phyloP scores from a whole-genome alignment of 805 yeast genomes.

The Jamesozyma spencerorum region DNA sequence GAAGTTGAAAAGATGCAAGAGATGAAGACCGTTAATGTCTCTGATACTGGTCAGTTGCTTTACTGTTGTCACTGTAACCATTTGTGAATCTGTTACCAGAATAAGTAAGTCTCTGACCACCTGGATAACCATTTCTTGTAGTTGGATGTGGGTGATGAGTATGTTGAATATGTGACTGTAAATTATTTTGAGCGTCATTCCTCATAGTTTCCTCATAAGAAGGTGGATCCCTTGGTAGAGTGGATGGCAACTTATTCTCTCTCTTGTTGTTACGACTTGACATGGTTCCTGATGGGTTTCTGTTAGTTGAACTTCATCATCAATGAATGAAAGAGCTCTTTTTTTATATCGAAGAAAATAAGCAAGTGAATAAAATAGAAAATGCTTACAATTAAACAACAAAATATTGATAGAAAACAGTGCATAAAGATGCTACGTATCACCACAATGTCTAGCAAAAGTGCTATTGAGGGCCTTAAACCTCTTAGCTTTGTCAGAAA shows the following conservation, averaged over 20 bases:
- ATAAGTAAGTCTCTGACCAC: conserved; percentile 4
- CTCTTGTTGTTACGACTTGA: too few relatives aligned
- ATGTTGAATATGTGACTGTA: not conserved
- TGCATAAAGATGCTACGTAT: not conserved
- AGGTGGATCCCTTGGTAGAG: conserved; percentile 19
- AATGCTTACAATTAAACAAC: too few relatives aligned
- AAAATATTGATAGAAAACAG: not conserved
- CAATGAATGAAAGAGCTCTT: too few relatives aligned
- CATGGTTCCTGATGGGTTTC: not conserved
- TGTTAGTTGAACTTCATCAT: too few relatives aligned
- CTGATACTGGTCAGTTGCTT: too few relatives aligned
- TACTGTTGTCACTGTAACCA: not conserved
- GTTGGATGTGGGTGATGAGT: conserved; percentile 6
- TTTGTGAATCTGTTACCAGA: not conserved
- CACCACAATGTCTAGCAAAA: not conserved
- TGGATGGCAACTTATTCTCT: too few relatives aligned
- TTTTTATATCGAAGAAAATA: too few relatives aligned
- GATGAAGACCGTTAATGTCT: too few relatives aligned
- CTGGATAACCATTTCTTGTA: conserved; percentile 5
- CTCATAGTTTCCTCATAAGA: conserved; percentile 21
- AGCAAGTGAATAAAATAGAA: too few relatives aligned
- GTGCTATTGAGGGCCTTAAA: not conserved
- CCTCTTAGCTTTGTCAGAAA: conserved; percentile 33
- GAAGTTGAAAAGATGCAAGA: too few relatives aligned
- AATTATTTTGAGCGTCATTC: conserved; percentile 4